Evolutionary conservation across 768 basidiomycete genomes (phyloP).

Genomic region (Calocera cornea): DNA sequence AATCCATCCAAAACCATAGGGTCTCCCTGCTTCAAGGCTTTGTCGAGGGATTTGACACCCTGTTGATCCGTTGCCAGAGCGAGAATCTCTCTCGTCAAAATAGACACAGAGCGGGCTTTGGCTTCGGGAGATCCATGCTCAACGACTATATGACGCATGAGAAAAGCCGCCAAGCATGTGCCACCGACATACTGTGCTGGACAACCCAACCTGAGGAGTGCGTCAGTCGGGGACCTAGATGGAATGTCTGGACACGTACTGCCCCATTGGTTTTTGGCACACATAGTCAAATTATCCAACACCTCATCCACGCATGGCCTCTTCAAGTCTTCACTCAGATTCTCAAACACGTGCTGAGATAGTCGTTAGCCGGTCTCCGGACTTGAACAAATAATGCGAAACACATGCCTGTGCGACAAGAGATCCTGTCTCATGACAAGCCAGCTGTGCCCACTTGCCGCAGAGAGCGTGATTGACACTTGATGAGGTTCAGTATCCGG

Average conservation of each 20-base stretch:
- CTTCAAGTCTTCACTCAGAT: constrained; percentile 16
- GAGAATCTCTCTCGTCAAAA: constrained; percentile 59
- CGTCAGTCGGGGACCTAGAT: constrained; percentile 36
- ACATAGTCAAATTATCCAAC: constrained; percentile 46
- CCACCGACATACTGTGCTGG: constrained; percentile 2
- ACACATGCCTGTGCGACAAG: constrained; percentile 63
- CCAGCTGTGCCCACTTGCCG: constrained; percentile 78
- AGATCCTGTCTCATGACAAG: constrained; percentile 82
- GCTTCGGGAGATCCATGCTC: constrained; percentile 73
- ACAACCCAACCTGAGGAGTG: constrained; percentile 9
- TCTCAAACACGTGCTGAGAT: constrained; percentile 17
- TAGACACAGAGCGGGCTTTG: constrained; percentile 61
- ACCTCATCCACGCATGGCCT: constrained; percentile 16
- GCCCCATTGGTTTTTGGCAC: constrained; percentile 74
- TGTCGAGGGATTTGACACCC: constrained; percentile 75
- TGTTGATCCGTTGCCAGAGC: constrained; percentile 74
- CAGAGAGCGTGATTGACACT: constrained; percentile 78
- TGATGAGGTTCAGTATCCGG: constrained; percentile 21
- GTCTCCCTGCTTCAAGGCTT: constrained; percentile 74
- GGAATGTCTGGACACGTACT: constrained; percentile 78
- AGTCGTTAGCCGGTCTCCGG: background rate
- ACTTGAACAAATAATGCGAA: background rate
- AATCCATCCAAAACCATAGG: constrained; percentile 60
- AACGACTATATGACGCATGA: constrained; percentile 41
- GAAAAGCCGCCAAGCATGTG: no score